Evolutionary conservation across 2,329 filamentous ascomycete species (phyloP).

Genomic region (Nothomitra cinnamomea): DNA sequence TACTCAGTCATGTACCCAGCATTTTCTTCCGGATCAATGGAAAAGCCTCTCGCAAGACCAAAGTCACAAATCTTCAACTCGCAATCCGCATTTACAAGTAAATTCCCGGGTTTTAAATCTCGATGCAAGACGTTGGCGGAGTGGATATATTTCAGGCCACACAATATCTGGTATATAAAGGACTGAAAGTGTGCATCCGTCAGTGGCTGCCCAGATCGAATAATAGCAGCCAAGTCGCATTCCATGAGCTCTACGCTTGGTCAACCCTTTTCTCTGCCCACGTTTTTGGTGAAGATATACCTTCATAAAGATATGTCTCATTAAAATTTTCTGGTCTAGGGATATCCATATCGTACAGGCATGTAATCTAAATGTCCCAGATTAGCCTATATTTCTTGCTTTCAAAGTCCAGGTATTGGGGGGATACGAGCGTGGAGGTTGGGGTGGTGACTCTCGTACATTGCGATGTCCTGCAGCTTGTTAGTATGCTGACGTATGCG

Average conservation of each 20-base stretch:
- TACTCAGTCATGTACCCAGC: slow-evolving; percentile 99
- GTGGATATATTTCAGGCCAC: slow-evolving; percentile 97
- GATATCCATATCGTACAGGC: slow-evolving; percentile 98
- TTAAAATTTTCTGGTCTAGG: slow-evolving; percentile 96
- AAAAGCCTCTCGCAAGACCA: slow-evolving; percentile 89
- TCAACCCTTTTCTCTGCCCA: slow-evolving; percentile 6
- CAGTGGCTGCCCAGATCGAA: slow-evolving; percentile 87
- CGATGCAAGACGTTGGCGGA: slow-evolving; percentile 95
- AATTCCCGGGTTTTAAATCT: slow-evolving; percentile 90
- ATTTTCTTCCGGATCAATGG: slow-evolving; percentile 92
- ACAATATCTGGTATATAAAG: slow-evolving; percentile 99
- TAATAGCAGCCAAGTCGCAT: slow-evolving; percentile 94
- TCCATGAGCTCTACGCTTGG: slow-evolving; percentile 75
- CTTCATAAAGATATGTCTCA: slow-evolving; percentile 97
- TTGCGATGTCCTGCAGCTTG: slow-evolving; percentile 6
- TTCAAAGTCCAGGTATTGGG: not conserved
- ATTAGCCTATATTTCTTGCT: not conserved
- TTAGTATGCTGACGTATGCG: slow-evolving; percentile 28
- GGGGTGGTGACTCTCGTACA: not conserved
- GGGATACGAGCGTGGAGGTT: not conserved
- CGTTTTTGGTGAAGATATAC: slow-evolving; percentile 34
- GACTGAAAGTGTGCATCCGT: slow-evolving; percentile 99
- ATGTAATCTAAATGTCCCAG: slow-evolving; percentile 60
- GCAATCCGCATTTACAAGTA: slow-evolving; percentile 96
- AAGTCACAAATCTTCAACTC: slow-evolving; percentile 99